Evolutionary conservation across 306 rosid species (phyloP).

Genomic region (Quercus engelmannii): DNA sequence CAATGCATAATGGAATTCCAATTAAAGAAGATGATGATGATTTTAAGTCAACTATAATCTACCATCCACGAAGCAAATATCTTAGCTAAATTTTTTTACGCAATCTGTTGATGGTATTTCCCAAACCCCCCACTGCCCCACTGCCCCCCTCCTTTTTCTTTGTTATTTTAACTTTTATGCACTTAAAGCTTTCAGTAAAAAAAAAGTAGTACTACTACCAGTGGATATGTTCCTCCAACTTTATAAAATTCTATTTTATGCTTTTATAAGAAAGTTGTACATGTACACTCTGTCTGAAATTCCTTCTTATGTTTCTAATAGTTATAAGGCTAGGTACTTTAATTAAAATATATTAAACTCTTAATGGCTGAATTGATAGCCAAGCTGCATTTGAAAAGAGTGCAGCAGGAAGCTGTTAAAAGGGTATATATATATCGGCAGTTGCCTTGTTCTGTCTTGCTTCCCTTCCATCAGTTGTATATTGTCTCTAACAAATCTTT

Average conservation of each 20-base stretch:
- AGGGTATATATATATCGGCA: not conserved
- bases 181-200: not conserved
- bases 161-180: not conserved
- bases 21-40: not conserved
- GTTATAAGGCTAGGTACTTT: not conserved
- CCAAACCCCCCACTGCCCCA: no score
- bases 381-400: no score
- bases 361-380: not conserved
- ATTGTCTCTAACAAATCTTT: not conserved
- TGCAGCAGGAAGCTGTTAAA: not conserved
- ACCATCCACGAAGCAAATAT: not conserved
- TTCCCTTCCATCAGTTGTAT: not conserved
- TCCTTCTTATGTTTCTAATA: not conserved
- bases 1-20: not conserved
- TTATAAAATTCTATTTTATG: not conserved
- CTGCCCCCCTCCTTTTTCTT: no score
- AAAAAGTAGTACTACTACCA: not conserved
- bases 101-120: no score
- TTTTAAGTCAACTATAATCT: not conserved
- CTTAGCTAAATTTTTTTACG: no score
- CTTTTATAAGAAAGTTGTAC: not conserved
- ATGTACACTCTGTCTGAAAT: not conserved
- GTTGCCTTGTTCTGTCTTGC: not conserved
- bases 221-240: not conserved
- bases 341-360: not conserved